These are phyloP conservation scores for Cyberlindnera euphorbiae DNA, from an alignment of 805 yeast species.

Conservation along the genomic window DNA sequence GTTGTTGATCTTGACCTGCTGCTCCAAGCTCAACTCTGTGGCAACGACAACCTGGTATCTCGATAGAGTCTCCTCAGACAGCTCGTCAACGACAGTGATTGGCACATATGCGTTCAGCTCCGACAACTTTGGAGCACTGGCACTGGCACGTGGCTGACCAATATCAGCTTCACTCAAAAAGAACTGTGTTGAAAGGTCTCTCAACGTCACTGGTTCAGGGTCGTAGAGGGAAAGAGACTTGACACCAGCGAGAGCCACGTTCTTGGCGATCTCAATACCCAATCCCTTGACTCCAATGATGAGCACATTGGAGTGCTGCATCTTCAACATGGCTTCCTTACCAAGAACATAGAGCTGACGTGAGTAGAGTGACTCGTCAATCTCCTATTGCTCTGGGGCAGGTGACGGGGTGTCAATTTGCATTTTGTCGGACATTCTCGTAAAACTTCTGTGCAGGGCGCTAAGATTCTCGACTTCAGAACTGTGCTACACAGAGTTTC, in stretches of 20 bases:
- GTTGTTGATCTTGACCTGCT: slow-evolving; percentile 69
- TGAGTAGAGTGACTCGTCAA: slow-evolving; percentile 93
- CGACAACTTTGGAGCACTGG: slow-evolving; percentile 60
- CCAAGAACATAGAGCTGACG: slow-evolving; percentile 96
- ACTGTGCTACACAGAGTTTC: no score
- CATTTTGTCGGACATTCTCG: slow-evolving; percentile 33
- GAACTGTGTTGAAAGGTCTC: slow-evolving; percentile 86
- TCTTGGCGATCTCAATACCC: slow-evolving; percentile 95
- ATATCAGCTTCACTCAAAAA: slow-evolving; percentile 67
- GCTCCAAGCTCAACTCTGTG: slow-evolving; percentile 69
- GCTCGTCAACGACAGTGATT: slow-evolving; percentile 53
- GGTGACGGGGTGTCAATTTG: slow-evolving; percentile 37
- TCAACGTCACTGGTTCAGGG: slow-evolving; percentile 59
- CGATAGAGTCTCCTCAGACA: slow-evolving; percentile 49
- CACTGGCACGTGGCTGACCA: slow-evolving; percentile 73
- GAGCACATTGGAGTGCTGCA: slow-evolving; percentile 92
- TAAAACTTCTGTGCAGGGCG: neutral
- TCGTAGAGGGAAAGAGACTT: slow-evolving; percentile 85
- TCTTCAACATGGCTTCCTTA: slow-evolving; percentile 95
- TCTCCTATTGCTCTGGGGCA: slow-evolving; percentile 35
- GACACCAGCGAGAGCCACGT: slow-evolving; percentile 95
- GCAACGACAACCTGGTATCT: slow-evolving; percentile 78
- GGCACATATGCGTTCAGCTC: slow-evolving; percentile 93
- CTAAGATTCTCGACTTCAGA: no score
- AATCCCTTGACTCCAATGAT: slow-evolving; percentile 87